Evolutionary conservation across 768 basidiomycete genomes (phyloP), one percentile per base, ranked within the genome.

Genomic region (Pulveroboletus sp.): DNA sequence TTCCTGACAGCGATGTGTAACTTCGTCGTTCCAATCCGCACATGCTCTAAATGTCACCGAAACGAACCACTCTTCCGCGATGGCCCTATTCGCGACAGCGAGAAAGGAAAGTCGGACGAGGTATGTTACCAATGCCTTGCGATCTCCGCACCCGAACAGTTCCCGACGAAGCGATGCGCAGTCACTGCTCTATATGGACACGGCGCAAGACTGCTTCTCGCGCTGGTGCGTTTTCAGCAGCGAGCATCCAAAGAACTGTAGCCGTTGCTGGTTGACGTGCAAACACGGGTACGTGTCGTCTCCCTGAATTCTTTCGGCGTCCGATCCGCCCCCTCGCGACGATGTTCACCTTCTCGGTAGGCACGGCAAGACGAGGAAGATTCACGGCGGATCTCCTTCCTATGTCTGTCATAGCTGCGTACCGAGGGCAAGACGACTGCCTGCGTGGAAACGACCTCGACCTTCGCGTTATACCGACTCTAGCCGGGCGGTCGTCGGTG

Each of bases 171-270:
- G 2, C 4, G 26, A 27, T 20, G 0, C 12, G 6, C 50, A 66
- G 62, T 49, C 45, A 37, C 31, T 49, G 4, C 31, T 37, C 22
- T 67, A 68, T 47, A 68, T 66, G 60, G 66, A 65, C 42, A 53
- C 62, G 2, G 62, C 64, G 0, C 65, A 67, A 48, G 65, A 67
- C 13, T 67, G 65, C 19, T 67, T 60, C 35, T 68, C 66, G 19
- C 64, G 63, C 22, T 45, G 55, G 47, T 67, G 65, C 29, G 20
- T 60, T 19, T 64, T 58, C n/a, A 67, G 66, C 56, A 62, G 54
- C 23, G 65, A 67, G 34, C 65, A 67, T 24, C 53, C 65, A 0
- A 59, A 49, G 17, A 19, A 38, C 6, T 67, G 65, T 37, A 52
- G 37, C 31, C 55, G 54, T 35, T 67, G 65, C 23, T 55, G 63